phyloP scores from a whole-genome alignment of 2,329 filamentous ascomycete genomes.

The Xylaria sp. region DNA sequence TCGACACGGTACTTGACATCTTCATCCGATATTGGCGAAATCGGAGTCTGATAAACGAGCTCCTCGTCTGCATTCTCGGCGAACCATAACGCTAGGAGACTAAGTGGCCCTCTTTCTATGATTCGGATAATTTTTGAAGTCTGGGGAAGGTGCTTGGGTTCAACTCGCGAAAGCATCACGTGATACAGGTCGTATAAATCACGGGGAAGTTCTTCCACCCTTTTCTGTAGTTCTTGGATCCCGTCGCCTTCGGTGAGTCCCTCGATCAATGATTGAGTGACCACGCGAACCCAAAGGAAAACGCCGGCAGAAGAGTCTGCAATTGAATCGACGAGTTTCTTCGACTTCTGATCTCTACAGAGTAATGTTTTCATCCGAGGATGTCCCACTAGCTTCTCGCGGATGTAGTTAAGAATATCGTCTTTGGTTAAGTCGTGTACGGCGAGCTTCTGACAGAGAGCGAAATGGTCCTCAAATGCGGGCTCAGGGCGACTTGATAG shows the following conservation, averaged over 20 bases:
- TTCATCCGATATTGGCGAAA: constrained; percentile 11
- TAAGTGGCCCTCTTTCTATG: constrained; percentile 1
- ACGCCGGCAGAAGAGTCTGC: constrained; percentile 20
- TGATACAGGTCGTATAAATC: constrained; percentile 26
- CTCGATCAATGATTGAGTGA: constrained; percentile 20
- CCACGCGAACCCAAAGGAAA: constrained; percentile 30
- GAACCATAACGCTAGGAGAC: constrained; percentile 23
- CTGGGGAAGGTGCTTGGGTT: constrained; percentile 7
- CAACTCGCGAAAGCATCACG: constrained; percentile 16
- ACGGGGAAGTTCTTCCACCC: constrained; percentile 19
- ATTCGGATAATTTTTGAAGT: constrained; percentile 16
- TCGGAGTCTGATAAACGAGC: constrained; percentile 4
- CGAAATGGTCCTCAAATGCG: constrained; percentile 23
- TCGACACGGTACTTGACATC: constrained; percentile 11
- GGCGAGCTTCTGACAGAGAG: constrained; percentile 9
- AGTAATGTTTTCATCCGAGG: constrained; percentile 16
- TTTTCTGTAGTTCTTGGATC: constrained; percentile 17
- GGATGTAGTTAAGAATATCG: constrained; percentile 24
- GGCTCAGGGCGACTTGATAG: constrained; percentile 24
- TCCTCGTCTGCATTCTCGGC: constrained; percentile 18
- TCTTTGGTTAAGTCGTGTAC: constrained; percentile 25
- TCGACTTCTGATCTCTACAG: constrained; percentile 2
- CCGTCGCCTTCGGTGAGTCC: constrained; percentile 24
- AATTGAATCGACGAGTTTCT: constrained; percentile 12
- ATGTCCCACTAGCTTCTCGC: constrained; percentile 15